Percentiles rank a stretch among this genome's conserved stretches.
phyloP scores from a whole-genome alignment of 169 alveolate species.

The Cryptosporidium meleagridis region DNA sequence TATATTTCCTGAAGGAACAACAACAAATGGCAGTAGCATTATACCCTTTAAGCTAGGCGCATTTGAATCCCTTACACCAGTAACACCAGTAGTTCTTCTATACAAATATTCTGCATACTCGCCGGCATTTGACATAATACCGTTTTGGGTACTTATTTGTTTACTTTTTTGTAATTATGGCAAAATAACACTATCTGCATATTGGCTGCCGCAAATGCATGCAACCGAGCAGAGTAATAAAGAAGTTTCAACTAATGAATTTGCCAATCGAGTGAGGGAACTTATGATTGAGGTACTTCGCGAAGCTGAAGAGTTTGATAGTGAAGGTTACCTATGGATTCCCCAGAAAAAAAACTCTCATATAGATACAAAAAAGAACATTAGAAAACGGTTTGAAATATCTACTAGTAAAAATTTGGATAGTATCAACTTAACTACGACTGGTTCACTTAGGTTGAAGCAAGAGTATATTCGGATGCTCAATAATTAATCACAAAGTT shows the following conservation, averaged over 20 bases:
- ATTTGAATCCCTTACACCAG: constrained; percentile 79
- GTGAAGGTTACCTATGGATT: background rate
- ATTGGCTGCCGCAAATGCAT: constrained; percentile 36
- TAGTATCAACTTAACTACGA: background rate
- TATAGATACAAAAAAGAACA: background rate
- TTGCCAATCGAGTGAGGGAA: background rate
- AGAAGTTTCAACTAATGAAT: background rate
- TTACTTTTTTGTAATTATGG: constrained; percentile 46
- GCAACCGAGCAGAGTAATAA: background rate
- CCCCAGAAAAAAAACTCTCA: background rate
- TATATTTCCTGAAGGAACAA: constrained; percentile 88
- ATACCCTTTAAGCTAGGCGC: constrained; percentile 85
- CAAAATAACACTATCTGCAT: constrained; percentile 41
- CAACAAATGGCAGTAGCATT: constrained; percentile 82
- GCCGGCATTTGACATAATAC: constrained; percentile 57
- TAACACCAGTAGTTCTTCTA: constrained; percentile 78
- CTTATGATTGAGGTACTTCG: background rate
- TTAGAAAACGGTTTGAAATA: background rate
- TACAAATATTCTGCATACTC: constrained; percentile 29
- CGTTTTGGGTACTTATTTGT: constrained; percentile 55
- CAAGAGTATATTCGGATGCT: constrained; percentile 30
- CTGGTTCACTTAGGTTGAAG: constrained; percentile 39
- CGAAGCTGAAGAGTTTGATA: background rate
- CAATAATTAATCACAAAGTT: background rate
- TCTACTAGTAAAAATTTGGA: background rate